Percentiles rank a stretch among this genome's conserved stretches.
phyloP scores from a whole-genome alignment of 371 early-diverging fungal species.

The Enterospora canceri region DNA sequence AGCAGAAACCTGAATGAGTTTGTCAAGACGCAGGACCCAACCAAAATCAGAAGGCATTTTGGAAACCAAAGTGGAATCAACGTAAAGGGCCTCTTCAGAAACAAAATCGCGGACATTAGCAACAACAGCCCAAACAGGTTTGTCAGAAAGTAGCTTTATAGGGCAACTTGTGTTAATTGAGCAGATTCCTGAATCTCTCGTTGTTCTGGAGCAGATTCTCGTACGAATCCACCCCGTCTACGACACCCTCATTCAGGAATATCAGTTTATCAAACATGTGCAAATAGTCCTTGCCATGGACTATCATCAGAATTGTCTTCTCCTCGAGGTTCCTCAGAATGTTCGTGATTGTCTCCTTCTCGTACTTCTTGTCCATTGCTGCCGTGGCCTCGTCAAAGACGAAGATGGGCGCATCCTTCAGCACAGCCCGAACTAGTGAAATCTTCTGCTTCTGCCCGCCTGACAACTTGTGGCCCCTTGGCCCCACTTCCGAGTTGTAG shows the following conservation, averaged over 20 bases:
- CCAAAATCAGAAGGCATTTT: neutral
- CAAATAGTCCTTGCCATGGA: slow-evolving; percentile 23
- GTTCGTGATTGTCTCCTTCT: slow-evolving; percentile 21
- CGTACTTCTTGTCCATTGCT: slow-evolving; percentile 40
- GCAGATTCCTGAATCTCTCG: slow-evolving; percentile 4
- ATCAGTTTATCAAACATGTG: slow-evolving; percentile 31
- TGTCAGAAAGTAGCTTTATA: neutral
- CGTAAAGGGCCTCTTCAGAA: neutral
- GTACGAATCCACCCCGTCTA: slow-evolving; percentile 1
- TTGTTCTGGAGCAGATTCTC: neutral
- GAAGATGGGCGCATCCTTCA: slow-evolving; percentile 60
- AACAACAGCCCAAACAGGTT: neutral
- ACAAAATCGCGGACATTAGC: neutral
- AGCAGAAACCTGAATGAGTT: neutral
- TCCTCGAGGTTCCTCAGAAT: slow-evolving; percentile 4
- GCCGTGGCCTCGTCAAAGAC: slow-evolving; percentile 61
- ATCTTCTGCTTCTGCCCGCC: slow-evolving; percentile 85
- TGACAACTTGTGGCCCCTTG: slow-evolving; percentile 70
- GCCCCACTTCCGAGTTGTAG: slow-evolving; percentile 78
- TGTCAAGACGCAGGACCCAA: neutral
- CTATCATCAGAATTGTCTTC: slow-evolving; percentile 25
- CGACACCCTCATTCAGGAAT: slow-evolving; percentile 4
- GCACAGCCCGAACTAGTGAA: slow-evolving; percentile 66
- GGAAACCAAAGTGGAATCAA: neutral
- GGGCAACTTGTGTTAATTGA: neutral